Evolutionary conservation across 2,329 filamentous ascomycete species (phyloP).

Genomic region (Colletotrichum eremochloae): DNA sequence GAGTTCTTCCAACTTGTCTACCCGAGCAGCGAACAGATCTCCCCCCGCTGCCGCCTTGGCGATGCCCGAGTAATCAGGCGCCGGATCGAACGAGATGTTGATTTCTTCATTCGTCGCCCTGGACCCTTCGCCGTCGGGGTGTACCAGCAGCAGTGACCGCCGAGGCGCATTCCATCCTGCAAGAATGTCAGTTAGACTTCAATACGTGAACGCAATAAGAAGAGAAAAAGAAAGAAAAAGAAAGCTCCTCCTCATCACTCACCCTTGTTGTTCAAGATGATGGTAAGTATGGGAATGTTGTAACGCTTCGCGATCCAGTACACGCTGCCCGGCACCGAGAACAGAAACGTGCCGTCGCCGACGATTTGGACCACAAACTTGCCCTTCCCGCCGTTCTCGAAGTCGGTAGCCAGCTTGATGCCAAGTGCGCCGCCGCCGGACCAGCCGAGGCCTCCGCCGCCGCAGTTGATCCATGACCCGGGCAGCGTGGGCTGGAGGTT

Average conservation of each 20-base stretch:
- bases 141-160: constrained; percentile 58
- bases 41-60: constrained; percentile 54
- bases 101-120: constrained; percentile 60
- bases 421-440: constrained; percentile 81
- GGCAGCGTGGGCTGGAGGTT: constrained; percentile 77
- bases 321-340: constrained; percentile 66
- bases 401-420: constrained; percentile 76
- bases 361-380: constrained; percentile 69
- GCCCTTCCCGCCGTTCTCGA: constrained; percentile 57
- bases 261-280: constrained; percentile 71
- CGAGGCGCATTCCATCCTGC: constrained; percentile 61
- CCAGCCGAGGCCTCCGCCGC: constrained; percentile 85
- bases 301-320: constrained; percentile 70
- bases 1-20: constrained; percentile 61
- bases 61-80: constrained; percentile 56
- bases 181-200: constrained; percentile 8
- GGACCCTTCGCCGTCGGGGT: constrained; percentile 57
- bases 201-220: too few relatives aligned
- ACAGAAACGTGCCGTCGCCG: constrained; percentile 70
- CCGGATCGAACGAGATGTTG: constrained; percentile 60
- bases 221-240: too few relatives aligned
- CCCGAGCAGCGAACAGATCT: constrained; percentile 63
- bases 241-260: constrained; percentile 41
- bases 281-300: constrained; percentile 66
- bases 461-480: constrained; percentile 84